A percentile compares a stretch with the other conserved stretches of the same genome.
phyloP scores from a whole-genome alignment of 305 asterid genomes.

The Solanum chacoense region DNA sequence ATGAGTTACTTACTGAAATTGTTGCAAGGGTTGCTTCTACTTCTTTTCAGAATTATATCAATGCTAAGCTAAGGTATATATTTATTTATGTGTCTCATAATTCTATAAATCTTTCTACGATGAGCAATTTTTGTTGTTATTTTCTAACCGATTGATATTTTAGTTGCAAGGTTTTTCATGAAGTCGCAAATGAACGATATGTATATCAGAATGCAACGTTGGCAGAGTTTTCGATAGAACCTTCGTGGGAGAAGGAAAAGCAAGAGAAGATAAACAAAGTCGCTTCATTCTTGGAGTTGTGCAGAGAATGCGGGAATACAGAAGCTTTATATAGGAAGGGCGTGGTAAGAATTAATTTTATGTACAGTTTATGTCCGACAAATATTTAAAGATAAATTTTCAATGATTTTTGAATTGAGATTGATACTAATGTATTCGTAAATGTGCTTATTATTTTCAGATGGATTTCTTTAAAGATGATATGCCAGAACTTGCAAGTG shows the following conservation, averaged over 20 bases:
- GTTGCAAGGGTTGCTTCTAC: neutral
- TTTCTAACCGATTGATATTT: neutral
- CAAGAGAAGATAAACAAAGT: neutral
- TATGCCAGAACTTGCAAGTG: neutral
- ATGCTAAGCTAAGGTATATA: neutral
- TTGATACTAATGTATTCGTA: neutral
- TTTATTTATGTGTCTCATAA: neutral
- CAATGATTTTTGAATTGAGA: neutral
- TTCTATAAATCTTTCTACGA: no score
- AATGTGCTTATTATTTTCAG: neutral
- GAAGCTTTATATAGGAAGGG: conserved; percentile 5
- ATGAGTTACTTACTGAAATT: neutral
- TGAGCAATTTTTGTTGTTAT: neutral
- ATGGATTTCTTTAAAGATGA: conserved; percentile 11
- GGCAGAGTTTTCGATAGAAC: neutral
- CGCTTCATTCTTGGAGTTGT: neutral
- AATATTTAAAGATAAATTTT: neutral
- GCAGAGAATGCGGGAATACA: conserved; percentile 6
- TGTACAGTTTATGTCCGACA: neutral
- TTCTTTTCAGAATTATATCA: neutral
- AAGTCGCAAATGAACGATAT: neutral
- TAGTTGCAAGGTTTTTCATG: conserved; percentile 7
- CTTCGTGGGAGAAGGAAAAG: neutral
- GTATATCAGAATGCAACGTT: neutral
- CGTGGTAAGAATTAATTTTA: neutral